These are phyloP conservation scores for Trametes villosa DNA, from an alignment of 768 basidiomycete genomes.

Conservation along the genomic window DNA sequence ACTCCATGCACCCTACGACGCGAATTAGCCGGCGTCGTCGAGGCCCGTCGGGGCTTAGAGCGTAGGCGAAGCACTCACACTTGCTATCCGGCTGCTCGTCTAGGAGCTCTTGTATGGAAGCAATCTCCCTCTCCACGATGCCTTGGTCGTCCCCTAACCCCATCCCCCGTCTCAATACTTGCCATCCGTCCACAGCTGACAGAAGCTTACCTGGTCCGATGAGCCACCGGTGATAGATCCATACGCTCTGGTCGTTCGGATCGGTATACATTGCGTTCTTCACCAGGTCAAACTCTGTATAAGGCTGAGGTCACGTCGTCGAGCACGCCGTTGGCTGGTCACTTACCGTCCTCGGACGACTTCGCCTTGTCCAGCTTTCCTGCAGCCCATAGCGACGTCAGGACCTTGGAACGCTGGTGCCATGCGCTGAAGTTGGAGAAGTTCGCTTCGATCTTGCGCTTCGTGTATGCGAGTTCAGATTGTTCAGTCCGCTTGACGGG, in stretches of 20 bases:
- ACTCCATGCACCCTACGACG: slow-evolving; percentile 88
- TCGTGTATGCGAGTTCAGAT: slow-evolving; percentile 86
- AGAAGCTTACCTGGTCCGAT: slow-evolving; percentile 68
- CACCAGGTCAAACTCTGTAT: slow-evolving; percentile 87
- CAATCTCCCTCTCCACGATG: slow-evolving; percentile 75
- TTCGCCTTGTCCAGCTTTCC: slow-evolving; percentile 55
- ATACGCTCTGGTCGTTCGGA: slow-evolving; percentile 94
- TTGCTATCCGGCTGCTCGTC: slow-evolving; percentile 92
- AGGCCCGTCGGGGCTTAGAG: not conserved
- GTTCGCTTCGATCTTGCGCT: slow-evolving; percentile 87
- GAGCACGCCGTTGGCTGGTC: not conserved
- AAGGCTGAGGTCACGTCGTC: not conserved
- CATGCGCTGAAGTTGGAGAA: slow-evolving; percentile 99
- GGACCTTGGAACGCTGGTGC: slow-evolving; percentile 93
- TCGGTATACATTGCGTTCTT: slow-evolving; percentile 96
- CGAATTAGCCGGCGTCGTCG: too few species aligned
- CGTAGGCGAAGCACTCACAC: slow-evolving; percentile 55
- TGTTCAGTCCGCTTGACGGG: slow-evolving; percentile 57
- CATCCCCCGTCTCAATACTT: not conserved
- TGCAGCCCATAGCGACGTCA: slow-evolving; percentile 64
- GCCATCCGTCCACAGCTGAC: not conserved
- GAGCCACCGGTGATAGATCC: slow-evolving; percentile 99
- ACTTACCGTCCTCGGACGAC: slow-evolving; percentile 72
- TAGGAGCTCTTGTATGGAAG: slow-evolving; percentile 78
- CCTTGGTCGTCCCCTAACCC: slow-evolving; percentile 57